Base-by-base conservation (phyloP, 768 basidiomycete species). In the Tremella yokohamensis region DNA sequence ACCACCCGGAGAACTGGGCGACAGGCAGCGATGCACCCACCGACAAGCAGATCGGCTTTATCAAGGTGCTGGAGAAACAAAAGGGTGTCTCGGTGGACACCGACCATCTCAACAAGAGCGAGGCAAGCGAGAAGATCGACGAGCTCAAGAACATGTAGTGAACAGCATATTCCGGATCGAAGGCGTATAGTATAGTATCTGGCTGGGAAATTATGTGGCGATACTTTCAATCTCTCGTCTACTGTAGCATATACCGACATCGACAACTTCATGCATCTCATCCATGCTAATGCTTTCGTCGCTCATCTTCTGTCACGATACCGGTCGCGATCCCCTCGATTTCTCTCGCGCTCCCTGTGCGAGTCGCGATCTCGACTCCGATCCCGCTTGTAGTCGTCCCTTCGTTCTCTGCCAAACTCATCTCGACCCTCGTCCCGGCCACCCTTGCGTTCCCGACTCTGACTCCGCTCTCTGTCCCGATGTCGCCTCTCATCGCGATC, bases 401-500 rank as follows among this genome's bases (percentile, higher is more conserved):
- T 76, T 73, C 61, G 78, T 66, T 50, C 49, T n/a, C 26, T 29
- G 16, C 49, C 26, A n/a, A 22, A 22, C 49, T 40, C 37, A 37
- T 57, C 56, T 52, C 60, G 70, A 26, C 83, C 81, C 22, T 79
- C 79, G 60, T 84, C 85, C 50, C 82, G 77, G 60, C 83, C 84
- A 24, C 82, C 80, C 63, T 82, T 82, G 45, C 81, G 77, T 40
- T 79, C 79, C 9, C 18, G 19, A 48, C 80, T 80, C 20, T 75
- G 77, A 45, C 78, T 76, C 53, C 77, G 76, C 72, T 63, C 79
- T 68, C 51, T 52, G 24, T 57, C 54, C 49, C 54, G 34, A 25
- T 54, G 42, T 26, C 64, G 66, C 49, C 69, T 63, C 18, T 59
- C 15, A 11, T 60, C 56, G 29, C 56, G 42, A 8, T 54, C 40